phyloP scores from a whole-genome alignment of 768 basidiomycete genomes.

The Lentinula guzmanii region DNA sequence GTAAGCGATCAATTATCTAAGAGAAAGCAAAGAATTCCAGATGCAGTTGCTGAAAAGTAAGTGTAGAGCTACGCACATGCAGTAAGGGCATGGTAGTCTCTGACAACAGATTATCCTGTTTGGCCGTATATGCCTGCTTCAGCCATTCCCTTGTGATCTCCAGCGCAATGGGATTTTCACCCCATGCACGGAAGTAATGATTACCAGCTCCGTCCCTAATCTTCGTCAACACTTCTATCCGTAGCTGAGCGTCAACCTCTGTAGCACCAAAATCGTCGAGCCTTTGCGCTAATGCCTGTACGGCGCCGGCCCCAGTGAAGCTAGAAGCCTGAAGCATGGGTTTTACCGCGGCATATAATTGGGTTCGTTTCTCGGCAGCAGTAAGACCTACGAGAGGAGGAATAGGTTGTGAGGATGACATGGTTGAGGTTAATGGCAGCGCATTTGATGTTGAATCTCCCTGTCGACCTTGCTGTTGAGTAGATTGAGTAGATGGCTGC shows the following conservation, averaged over 20 bases:
- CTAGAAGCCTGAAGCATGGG: conserved; percentile 51
- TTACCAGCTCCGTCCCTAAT: conserved; percentile 82
- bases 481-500: conserved; percentile 7
- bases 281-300: conserved; percentile 50
- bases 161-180: conserved; percentile 68
- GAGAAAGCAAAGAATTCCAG: conserved; percentile 6
- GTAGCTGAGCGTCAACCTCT: conserved; percentile 59
- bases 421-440: conserved; percentile 31
- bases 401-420: conserved; percentile 17
- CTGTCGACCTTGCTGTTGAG: conserved; percentile 14
- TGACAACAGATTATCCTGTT: conserved; percentile 46
- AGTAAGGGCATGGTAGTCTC: conserved; percentile 85
- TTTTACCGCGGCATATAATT: conserved; percentile 45
- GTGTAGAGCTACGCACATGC: conserved; percentile 54
- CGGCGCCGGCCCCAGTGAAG: conserved; percentile 67
- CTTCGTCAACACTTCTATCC: conserved; percentile 72
- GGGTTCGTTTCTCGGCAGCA: conserved; percentile 49
- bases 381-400: conserved; percentile 25
- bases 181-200: conserved; percentile 85
- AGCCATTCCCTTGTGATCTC: conserved; percentile 81
- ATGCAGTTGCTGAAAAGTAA: conserved; percentile 1
- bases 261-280: conserved; percentile 55
- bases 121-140: conserved; percentile 57
- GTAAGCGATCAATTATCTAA: conserved; percentile 81
- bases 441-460: conserved; percentile 14